Conservation (phyloP, 169 alveolate species). For the Plasmodium vivax region DNA sequence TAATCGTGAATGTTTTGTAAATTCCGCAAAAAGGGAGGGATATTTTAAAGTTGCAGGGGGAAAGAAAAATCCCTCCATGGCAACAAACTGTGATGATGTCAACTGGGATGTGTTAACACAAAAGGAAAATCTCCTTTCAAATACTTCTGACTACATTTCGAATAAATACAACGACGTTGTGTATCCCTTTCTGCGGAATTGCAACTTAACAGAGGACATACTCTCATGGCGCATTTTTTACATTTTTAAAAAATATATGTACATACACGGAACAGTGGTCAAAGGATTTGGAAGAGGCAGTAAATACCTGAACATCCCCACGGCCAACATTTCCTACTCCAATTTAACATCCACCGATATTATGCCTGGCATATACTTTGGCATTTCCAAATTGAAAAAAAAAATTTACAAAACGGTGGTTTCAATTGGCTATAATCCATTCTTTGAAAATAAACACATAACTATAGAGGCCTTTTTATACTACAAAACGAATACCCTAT, state of each 20-base stretch:
- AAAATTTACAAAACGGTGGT: conserved; percentile 66
- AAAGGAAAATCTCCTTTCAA: not conserved
- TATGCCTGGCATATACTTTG: conserved; percentile 74
- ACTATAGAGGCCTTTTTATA: conserved; percentile 64
- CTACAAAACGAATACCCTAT: conserved; percentile 35
- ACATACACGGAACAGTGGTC: conserved; percentile 59
- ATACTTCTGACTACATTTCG: not conserved
- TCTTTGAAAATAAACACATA: conserved; percentile 62
- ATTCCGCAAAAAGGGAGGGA: conserved; percentile 18
- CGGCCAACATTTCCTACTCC: conserved; percentile 53
- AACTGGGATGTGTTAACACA: conserved; percentile 3
- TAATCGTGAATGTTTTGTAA: conserved; percentile 41
- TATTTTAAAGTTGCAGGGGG: conserved; percentile 29
- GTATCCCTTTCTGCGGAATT: conserved; percentile 47
- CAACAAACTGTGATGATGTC: not conserved
- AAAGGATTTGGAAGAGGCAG: conserved; percentile 74
- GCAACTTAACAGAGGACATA: conserved; percentile 68
- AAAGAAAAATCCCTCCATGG: not conserved
- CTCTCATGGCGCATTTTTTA: conserved; percentile 67
- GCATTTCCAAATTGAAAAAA: conserved; percentile 32
- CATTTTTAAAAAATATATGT: conserved; percentile 46
- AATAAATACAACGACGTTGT: conserved; percentile 65
- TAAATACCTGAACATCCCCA: conserved; percentile 60
- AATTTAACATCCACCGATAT: conserved; percentile 49
- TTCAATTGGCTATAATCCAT: conserved; percentile 72